Base-by-base conservation (phyloP, 1,284 basidiomycete species). In the Mycosarcoma mackinlayi region DNA sequence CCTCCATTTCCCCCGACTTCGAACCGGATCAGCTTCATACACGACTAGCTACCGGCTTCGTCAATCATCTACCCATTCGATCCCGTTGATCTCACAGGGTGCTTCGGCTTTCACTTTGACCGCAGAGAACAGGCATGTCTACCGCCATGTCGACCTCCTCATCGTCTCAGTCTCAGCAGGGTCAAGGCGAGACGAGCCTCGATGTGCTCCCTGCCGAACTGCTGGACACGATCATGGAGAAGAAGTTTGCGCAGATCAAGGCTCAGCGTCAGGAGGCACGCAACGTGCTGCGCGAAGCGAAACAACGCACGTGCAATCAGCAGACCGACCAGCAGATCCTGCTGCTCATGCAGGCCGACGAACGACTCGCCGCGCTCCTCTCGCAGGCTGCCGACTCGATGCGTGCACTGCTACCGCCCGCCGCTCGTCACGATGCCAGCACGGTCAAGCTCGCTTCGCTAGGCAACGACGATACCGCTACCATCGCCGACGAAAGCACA, bases 251-350 rank as follows among this genome's bases (percentile, higher is more conserved):
- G 1, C 59, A 67, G 50, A 63, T 72, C 53, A 53, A 52, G n/a
- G 18, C 45, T 14, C 59, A 67, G 33, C 58, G 69, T 28, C 55
- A 47, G 13, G 59, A 67, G n/a, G 69, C 69, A 2, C 56, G 46
- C 37, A 62, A 31, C n/a, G 63, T 72, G 1, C 55, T 67, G 4
- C 48, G 56, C n/a, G 47, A 67, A 44, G 56, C 64, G 25, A 58
- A 72, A 25, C 59, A 64, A 47, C 57, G 51, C 8, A 45, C 48
- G 14, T 56, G 56, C 41, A 72, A 72, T 46, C 52, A 57, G 31
- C 54, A 67, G 50, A 64, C 69, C 35, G 69, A 72, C 28, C 64
- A 72, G 45, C 69, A 72, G 52, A 72, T 72, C 41, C 46, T 72
- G 31, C 59, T 67, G 5, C 60, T 72, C 27, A 72, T 72, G 69